These are phyloP conservation scores for Dendrothele bispora DNA, from an alignment of 768 basidiomycete genomes.

Conservation along the genomic window DNA sequence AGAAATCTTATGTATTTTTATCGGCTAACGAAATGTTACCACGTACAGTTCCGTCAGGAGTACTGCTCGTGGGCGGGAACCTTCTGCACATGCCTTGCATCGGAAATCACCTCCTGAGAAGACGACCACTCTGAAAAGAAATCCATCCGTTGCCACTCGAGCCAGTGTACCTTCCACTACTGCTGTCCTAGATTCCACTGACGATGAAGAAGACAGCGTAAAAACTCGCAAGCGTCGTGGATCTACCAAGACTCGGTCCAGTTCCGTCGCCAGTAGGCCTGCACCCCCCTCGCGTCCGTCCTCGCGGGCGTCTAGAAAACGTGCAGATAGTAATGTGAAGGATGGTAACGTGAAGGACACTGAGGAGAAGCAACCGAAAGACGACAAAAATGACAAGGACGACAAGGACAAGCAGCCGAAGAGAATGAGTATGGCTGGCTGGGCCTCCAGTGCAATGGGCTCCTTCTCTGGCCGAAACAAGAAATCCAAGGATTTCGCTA, in stretches of 20 bases:
- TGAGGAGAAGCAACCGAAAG: conserved; percentile 33
- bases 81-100: too few species aligned
- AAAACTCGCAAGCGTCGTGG: conserved; percentile 24
- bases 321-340: conserved; percentile 55
- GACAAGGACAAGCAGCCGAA: conserved; percentile 36
- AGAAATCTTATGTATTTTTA: not conserved
- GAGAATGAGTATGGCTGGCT: conserved; percentile 55
- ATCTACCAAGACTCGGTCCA: conserved; percentile 34
- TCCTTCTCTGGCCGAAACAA: conserved; percentile 57
- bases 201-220: conserved; percentile 26
- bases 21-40: not conserved
- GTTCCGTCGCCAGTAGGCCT: conserved; percentile 40
- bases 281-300: conserved; percentile 46
- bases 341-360: conserved; percentile 29
- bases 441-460: conserved; percentile 68
- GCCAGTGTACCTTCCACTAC: not conserved
- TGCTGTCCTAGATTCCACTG: conserved; percentile 27
- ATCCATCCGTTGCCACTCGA: not conserved
- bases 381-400: too few species aligned
- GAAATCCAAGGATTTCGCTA: conserved; percentile 63
- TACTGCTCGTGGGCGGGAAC: not conserved
- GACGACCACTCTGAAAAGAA: conserved; percentile 1
- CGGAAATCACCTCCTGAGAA: not conserved
- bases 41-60: not conserved
- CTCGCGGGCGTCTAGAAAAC: conserved; percentile 64